Evolutionary conservation across 1,284 basidiomycete genomes (phyloP), one percentile per base, ranked within the genome.

Genomic region (Papiliotrema flavescens): DNA sequence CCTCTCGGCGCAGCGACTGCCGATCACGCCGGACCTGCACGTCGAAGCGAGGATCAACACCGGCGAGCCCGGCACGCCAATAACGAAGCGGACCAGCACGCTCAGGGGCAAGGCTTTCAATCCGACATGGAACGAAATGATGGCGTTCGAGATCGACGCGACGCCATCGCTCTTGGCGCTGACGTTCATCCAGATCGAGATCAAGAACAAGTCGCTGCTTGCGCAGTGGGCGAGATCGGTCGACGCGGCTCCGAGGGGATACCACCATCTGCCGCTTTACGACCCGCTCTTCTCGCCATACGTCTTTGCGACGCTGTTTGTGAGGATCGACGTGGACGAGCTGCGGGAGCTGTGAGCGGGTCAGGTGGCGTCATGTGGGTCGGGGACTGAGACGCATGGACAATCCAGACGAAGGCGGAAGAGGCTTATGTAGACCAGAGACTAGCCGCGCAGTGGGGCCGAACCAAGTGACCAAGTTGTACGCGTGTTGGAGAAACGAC

Each of bases 1-100:
- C 64, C 87, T 98, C 58, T 97, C 94, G 2, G 95, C 90, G 0
- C 94, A 98, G 74, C 91, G 95, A 67, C 83, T 98, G 0, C 94
- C 93, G 0, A 80, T 85, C 0, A 84, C 84, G 2, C 85, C 85
- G 53, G 84, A 89, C 70, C 79, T 83, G 0, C 66, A 61, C 39
- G 70, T 75, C 44, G 69, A 70, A 54, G 63, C 57, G 7, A 67
- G 57, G 5, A 39, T 73, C n/a, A 60, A 52, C 23, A 41, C 49
- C 8, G 47, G 46, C 14, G 49, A 41, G 15, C 43, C 57, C 14
- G 46, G 52, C 13, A 41, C 43, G 20, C 40, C 41, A 32, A 28
- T 37, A 35, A 39, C 49, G 22, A 55, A 54, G 15, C 51, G 40
- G n/a, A 58, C 64, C 17, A 47, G 41, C 78, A 75, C 57, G 79